These are phyloP conservation scores for Neofusicoccum sp. DNA, from an alignment of 2,329 filamentous ascomycete genomes.

Conservation along the genomic window DNA sequence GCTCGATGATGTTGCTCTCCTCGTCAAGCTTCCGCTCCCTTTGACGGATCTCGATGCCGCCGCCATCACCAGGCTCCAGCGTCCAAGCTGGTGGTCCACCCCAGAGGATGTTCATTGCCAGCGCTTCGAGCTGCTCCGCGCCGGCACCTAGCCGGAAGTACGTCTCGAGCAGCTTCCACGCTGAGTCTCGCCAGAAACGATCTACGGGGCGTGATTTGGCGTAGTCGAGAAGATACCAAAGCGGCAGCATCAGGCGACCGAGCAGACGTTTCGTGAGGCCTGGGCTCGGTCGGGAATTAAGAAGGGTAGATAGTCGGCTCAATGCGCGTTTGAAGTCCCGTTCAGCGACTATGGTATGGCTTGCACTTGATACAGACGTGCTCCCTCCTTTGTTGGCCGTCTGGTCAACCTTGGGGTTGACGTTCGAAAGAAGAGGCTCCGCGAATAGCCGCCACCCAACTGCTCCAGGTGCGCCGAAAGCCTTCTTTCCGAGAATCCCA, in stretches of 20 bases:
- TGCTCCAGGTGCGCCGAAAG: slow-evolving; percentile 62
- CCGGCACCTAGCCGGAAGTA: slow-evolving; percentile 59
- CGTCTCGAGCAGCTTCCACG: slow-evolving; percentile 51
- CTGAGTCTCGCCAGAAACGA: slow-evolving; percentile 47
- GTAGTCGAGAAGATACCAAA: slow-evolving; percentile 64
- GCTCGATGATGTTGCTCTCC: slow-evolving; percentile 82
- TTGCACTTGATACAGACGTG: slow-evolving; percentile 1
- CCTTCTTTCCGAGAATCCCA: slow-evolving; percentile 64
- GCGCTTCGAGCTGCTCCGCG: slow-evolving; percentile 46
- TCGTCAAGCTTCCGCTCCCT: slow-evolving; percentile 79
- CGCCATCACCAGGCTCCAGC: slow-evolving; percentile 48
- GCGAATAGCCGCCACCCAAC: slow-evolving; percentile 63
- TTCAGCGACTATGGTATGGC: slow-evolving; percentile 45
- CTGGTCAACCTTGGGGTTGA: slow-evolving; percentile 41
- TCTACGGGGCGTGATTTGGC: slow-evolving; percentile 30
- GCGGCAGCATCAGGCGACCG: slow-evolving; percentile 56
- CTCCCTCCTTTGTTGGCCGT: background rate
- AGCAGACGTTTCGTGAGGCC: slow-evolving; percentile 63
- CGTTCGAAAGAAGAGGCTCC: slow-evolving; percentile 53
- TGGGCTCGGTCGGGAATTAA: slow-evolving; percentile 65
- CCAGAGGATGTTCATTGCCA: slow-evolving; percentile 58
- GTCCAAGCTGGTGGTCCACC: slow-evolving; percentile 55
- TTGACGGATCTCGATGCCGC: slow-evolving; percentile 53
- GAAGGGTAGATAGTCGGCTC: slow-evolving; percentile 54
- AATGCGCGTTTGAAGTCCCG: slow-evolving; percentile 53